These are phyloP conservation scores for Coniosporium tulheliwenetii DNA, from an alignment of 2,329 filamentous ascomycete species.

Conservation along the genomic window DNA sequence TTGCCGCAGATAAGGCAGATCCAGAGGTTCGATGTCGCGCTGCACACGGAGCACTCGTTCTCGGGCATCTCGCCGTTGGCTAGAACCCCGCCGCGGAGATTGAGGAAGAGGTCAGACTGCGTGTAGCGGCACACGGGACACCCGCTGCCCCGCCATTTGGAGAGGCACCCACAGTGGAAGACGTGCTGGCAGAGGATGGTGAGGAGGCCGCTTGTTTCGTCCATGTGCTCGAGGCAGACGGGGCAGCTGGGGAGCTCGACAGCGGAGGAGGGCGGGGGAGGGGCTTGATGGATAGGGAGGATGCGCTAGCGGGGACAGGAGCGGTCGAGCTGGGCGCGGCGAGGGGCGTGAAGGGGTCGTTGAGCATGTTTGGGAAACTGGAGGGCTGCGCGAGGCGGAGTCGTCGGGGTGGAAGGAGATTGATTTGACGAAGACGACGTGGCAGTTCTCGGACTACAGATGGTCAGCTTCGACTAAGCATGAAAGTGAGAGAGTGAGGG, in stretches of 20 bases:
- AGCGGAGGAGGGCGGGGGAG: slow-evolving; percentile 65
- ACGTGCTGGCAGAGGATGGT: slow-evolving; percentile 96
- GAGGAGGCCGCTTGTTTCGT: slow-evolving; percentile 85
- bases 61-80: slow-evolving; percentile 33
- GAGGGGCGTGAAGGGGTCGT: slow-evolving; percentile 50
- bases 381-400: slow-evolving; percentile 15
- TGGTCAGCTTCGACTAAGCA: slow-evolving; percentile 5
- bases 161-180: slow-evolving; percentile 89
- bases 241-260: slow-evolving; percentile 91
- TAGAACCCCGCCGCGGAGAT: slow-evolving; percentile 9
- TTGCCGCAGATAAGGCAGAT: slow-evolving; percentile 89
- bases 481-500: neutral
- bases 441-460: slow-evolving; percentile 69
- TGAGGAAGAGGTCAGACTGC: slow-evolving; percentile 36
- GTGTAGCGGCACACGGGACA: slow-evolving; percentile 94
- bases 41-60: slow-evolving; percentile 69
- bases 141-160: slow-evolving; percentile 88
- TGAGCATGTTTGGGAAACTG: slow-evolving; percentile 44
- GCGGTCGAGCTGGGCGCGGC: slow-evolving; percentile 24
- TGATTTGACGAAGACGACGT: slow-evolving; percentile 85
- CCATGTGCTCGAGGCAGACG: slow-evolving; percentile 94
- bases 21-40: slow-evolving; percentile 73
- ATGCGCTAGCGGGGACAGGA: slow-evolving; percentile 14
- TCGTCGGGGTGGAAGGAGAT: slow-evolving; percentile 62
- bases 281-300: slow-evolving; percentile 41